Evolutionary conservation across 1,284 basidiomycete species (phyloP).

Genomic region (Thecaphora thlaspeos): DNA sequence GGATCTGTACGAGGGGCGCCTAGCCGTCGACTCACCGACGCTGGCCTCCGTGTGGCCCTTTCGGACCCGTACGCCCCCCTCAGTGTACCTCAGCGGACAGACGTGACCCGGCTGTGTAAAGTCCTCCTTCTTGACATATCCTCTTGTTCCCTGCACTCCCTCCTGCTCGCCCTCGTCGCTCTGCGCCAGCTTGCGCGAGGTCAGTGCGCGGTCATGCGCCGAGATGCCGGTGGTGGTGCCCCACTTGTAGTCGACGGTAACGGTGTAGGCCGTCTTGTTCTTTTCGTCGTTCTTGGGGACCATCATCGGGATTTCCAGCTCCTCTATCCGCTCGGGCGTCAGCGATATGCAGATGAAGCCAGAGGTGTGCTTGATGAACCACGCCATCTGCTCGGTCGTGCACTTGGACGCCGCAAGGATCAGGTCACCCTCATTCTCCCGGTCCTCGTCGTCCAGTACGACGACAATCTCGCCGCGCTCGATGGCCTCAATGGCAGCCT

Average conservation of each 20-base stretch:
- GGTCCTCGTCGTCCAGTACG: slow-evolving; percentile 55
- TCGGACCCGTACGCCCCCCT: slow-evolving; percentile 79
- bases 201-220: slow-evolving; percentile 87
- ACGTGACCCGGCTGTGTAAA: slow-evolving; percentile 93
- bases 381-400: slow-evolving; percentile 96
- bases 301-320: slow-evolving; percentile 91
- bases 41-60: slow-evolving; percentile 91
- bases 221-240: slow-evolving; percentile 97
- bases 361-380: slow-evolving; percentile 85
- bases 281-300: slow-evolving; percentile 84
- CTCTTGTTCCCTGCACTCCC: neutral
- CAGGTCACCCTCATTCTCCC: slow-evolving; percentile 57
- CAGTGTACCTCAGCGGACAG: slow-evolving; percentile 83
- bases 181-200: slow-evolving; percentile 74
- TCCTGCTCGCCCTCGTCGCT: slow-evolving; percentile 44
- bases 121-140: slow-evolving; percentile 60
- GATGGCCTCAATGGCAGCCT: slow-evolving; percentile 41
- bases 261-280: slow-evolving; percentile 92
- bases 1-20: too few relatives aligned
- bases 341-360: slow-evolving; percentile 93
- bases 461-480: slow-evolving; percentile 50
- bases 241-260: slow-evolving; percentile 87
- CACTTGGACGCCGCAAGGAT: slow-evolving; percentile 58
- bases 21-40: slow-evolving; percentile 62
- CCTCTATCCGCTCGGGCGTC: slow-evolving; percentile 71